phyloP scores from a whole-genome alignment of 2,329 filamentous ascomycete species.

The Alternaria brassicicola region DNA sequence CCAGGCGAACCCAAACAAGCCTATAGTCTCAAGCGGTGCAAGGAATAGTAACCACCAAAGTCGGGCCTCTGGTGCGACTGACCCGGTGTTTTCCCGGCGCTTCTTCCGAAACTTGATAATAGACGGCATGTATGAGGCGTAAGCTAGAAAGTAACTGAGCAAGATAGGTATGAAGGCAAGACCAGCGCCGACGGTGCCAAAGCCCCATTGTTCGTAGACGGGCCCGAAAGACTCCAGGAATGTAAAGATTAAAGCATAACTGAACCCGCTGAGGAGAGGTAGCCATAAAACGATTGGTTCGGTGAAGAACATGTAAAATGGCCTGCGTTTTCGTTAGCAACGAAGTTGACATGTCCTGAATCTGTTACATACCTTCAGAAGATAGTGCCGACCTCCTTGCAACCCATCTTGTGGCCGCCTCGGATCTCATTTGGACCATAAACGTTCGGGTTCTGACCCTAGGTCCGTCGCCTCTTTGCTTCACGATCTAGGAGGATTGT shows the following conservation, averaged over 20 bases:
- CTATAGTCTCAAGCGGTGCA: conserved; percentile 66
- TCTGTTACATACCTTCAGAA: conserved; percentile 47
- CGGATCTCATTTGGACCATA: conserved; percentile 73
- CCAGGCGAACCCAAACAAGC: conserved; percentile 73
- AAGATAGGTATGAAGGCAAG: conserved; percentile 70
- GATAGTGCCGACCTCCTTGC: conserved; percentile 55
- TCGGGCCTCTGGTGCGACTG: conserved; percentile 67
- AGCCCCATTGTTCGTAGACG: conserved; percentile 71
- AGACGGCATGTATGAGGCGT: conserved; percentile 63
- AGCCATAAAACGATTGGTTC: conserved; percentile 75
- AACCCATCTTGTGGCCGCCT: conserved; percentile 46
- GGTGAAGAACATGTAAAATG: conserved; percentile 74
- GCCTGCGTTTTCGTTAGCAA: conserved; percentile 51
- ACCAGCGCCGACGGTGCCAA: conserved; percentile 62
- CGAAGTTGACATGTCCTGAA: background rate
- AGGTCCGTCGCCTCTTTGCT: conserved; percentile 73
- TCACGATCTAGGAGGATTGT: conserved; percentile 78
- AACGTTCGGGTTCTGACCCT: conserved; percentile 63
- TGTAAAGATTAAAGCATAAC: conserved; percentile 77
- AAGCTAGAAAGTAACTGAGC: conserved; percentile 69
- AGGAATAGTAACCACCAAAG: conserved; percentile 70
- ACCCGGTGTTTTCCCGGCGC: conserved; percentile 57
- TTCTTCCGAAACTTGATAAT: conserved; percentile 57
- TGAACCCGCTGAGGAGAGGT: conserved; percentile 74
- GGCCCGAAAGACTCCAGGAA: conserved; percentile 73